phyloP scores from a whole-genome alignment of 2,329 filamentous ascomycete species.

The Trichoderma sp. region DNA sequence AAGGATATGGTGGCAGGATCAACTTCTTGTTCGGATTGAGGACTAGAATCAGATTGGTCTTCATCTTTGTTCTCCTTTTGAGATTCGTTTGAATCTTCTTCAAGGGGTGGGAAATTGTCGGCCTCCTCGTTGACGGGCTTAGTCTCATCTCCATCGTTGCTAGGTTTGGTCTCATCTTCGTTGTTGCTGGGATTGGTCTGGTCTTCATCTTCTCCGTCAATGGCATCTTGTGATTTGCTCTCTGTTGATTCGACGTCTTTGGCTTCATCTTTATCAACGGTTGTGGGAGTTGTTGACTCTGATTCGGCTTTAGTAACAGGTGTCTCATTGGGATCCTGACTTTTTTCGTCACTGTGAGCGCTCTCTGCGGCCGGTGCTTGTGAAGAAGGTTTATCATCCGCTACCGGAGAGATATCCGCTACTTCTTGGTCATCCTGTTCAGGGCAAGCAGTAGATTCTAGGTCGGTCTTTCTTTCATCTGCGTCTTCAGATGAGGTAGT shows the following conservation, averaged over 20 bases:
- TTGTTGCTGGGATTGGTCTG: background rate
- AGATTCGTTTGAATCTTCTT: background rate
- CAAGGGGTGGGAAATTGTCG: background rate
- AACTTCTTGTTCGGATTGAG: background rate
- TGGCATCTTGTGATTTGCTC: background rate
- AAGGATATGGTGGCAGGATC: background rate
- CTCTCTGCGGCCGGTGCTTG: background rate
- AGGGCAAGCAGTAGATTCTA: too few relatives aligned
- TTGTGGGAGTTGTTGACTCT: background rate
- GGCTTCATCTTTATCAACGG: background rate
- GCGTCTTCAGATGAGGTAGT: background rate
- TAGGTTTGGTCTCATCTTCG: background rate
- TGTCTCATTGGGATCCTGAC: background rate
- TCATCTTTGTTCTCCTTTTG: background rate
- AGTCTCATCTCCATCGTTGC: background rate
- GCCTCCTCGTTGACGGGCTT: background rate
- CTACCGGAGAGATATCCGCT: background rate
- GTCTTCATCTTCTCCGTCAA: background rate
- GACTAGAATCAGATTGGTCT: background rate
- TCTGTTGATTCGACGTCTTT: background rate
- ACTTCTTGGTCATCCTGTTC: background rate
- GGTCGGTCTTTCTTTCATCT: background rate
- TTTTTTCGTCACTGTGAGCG: background rate
- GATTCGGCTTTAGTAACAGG: background rate
- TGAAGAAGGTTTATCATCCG: background rate